phyloP scores from a whole-genome alignment of 805 yeast genomes.

The Barnettozyma californica region DNA sequence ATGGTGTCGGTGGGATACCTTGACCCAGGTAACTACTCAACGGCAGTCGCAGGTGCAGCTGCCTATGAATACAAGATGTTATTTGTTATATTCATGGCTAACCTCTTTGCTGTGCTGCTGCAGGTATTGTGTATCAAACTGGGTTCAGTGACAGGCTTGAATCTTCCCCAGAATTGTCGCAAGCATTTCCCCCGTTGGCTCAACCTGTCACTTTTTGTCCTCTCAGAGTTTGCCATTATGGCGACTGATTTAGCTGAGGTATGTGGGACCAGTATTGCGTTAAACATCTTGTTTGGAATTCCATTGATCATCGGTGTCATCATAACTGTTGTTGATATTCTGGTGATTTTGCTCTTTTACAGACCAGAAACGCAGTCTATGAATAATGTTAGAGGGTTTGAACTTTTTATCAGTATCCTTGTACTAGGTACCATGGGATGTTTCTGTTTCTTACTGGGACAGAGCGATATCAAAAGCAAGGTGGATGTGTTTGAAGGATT shows the following conservation, averaged over 20 bases:
- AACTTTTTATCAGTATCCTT: constrained; percentile 61
- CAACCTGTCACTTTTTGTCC: constrained; percentile 53
- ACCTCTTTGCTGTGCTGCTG: constrained; percentile 64
- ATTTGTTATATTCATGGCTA: constrained; percentile 60
- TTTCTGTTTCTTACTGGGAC: constrained; percentile 62
- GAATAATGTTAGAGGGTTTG: constrained; percentile 72
- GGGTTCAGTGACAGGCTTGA: constrained; percentile 76
- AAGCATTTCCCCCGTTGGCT: constrained; percentile 56
- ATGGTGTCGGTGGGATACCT: constrained; percentile 77
- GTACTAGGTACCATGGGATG: constrained; percentile 75
- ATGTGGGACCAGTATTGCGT: constrained; percentile 85
- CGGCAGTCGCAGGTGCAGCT: constrained; percentile 79
- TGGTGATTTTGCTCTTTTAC: constrained; percentile 73
- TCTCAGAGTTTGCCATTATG: constrained; percentile 83
- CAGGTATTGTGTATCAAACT: constrained; percentile 69
- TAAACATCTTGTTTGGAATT: constrained; percentile 68
- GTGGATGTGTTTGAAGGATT: constrained; percentile 58
- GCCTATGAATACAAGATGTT: constrained; percentile 62
- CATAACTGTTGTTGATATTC: constrained; percentile 76
- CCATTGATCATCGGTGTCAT: constrained; percentile 74
- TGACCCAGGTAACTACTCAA: constrained; percentile 84
- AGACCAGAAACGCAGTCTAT: constrained; percentile 70
- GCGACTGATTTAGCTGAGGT: constrained; percentile 95
- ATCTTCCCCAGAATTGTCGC: constrained; percentile 73
- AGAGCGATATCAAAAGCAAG: constrained; percentile 49